Conservation (phyloP, 805 yeast genomes). For the Metschnikowia cerradonensis region DNA sequence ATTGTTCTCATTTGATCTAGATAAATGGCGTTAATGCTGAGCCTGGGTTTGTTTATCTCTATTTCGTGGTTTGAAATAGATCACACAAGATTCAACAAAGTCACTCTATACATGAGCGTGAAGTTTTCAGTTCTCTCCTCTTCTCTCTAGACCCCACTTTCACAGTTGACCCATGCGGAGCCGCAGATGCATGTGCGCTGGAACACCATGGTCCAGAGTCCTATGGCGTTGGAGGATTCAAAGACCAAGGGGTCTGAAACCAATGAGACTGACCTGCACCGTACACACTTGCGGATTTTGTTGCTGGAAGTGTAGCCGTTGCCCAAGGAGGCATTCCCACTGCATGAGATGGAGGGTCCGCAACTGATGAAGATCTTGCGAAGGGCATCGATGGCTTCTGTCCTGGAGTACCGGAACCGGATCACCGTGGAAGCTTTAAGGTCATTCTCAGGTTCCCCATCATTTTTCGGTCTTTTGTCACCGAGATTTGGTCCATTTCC, state of each 20-base stretch:
- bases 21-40: no score
- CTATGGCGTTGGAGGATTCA: constrained; percentile 28
- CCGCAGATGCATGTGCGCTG: constrained; percentile 79
- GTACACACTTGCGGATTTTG: constrained; percentile 34
- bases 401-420: constrained; percentile 19
- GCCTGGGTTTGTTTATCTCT: no score
- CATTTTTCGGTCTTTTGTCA: no score
- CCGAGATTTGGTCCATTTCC: no score
- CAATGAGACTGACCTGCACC: constrained; percentile 42
- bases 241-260: constrained; percentile 38
- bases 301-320: constrained; percentile 11
- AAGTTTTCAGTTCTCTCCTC: no score
- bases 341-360: constrained; percentile 10
- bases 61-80: no score
- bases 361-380: constrained; percentile 31
- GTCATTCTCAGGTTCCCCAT: no score
- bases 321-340: constrained; percentile 14
- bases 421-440: constrained; percentile 4
- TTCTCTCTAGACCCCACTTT: not conserved
- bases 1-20: no score
- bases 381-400: constrained; percentile 34
- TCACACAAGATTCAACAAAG: no score
- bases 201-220: constrained; percentile 58
- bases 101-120: no score
- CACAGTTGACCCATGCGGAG: constrained; percentile 59